These are phyloP conservation scores for Leccinum pellstonianum DNA, from an alignment of 768 basidiomycete species.

Conservation along the genomic window DNA sequence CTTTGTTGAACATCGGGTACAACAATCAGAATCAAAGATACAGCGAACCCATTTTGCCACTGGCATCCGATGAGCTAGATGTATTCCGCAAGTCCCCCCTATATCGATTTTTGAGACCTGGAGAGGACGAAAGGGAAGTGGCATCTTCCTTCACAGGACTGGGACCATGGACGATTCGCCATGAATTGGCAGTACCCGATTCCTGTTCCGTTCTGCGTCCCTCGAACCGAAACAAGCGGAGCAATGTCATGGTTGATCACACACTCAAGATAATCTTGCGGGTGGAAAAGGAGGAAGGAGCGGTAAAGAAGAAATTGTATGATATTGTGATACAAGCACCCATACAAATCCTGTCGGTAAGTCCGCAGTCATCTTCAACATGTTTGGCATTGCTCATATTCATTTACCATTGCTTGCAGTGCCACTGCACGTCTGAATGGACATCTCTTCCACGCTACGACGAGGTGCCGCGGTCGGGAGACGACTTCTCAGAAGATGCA, in stretches of 20 bases:
- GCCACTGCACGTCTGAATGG: conserved; percentile 80
- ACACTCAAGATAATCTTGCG: conserved; percentile 78
- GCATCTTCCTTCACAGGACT: conserved; percentile 66
- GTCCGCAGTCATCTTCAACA: conserved; percentile 28
- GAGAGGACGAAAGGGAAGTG: conserved; percentile 53
- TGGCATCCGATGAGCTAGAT: conserved; percentile 65
- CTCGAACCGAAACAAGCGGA: conserved; percentile 58
- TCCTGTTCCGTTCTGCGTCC: conserved; percentile 64
- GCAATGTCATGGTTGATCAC: conserved; percentile 76
- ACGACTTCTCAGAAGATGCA: conserved; percentile 5
- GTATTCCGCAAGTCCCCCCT: conserved; percentile 69
- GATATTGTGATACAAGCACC: conserved; percentile 87
- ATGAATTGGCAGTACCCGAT: conserved; percentile 64
- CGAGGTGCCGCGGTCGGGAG: conserved; percentile 27
- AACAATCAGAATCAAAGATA: conserved; percentile 41
- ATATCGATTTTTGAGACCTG: conserved; percentile 44
- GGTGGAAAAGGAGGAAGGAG: conserved; percentile 74
- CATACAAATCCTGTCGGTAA: conserved; percentile 82
- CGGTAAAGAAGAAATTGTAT: conserved; percentile 75
- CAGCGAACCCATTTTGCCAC: conserved; percentile 70
- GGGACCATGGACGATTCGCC: conserved; percentile 86
- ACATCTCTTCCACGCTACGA: conserved; percentile 76
- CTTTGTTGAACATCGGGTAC: conserved; percentile 61
- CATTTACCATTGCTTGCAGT: conserved; percentile 40
- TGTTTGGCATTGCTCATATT: neutral